Conservation (phyloP, 1,284 basidiomycete genomes). For the Microbotryum violaceum region DNA sequence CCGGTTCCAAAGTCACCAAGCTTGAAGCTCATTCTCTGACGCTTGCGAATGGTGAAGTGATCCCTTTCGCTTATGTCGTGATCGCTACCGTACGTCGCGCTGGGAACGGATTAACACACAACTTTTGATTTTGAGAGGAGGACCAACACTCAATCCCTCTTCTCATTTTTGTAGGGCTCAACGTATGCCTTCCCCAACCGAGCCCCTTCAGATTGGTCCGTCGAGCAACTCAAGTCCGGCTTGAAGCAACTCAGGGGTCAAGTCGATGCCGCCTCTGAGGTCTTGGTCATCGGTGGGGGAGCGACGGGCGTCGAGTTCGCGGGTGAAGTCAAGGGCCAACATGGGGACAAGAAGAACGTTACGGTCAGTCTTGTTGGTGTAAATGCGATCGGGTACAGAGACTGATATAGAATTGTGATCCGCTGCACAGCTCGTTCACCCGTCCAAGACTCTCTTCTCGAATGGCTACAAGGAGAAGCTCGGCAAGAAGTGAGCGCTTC, state of each 20-base stretch:
- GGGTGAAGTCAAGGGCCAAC: slow-evolving; percentile 36
- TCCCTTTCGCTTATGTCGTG: slow-evolving; percentile 38
- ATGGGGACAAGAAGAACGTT: slow-evolving; percentile 31
- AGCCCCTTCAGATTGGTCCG: slow-evolving; percentile 1
- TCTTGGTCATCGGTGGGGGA: slow-evolving; percentile 45
- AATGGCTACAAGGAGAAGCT: slow-evolving; percentile 28
- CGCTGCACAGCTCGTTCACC: slow-evolving; percentile 32
- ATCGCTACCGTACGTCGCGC: slow-evolving; percentile 24
- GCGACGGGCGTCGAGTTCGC: slow-evolving; percentile 46
- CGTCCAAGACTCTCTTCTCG: slow-evolving; percentile 11
- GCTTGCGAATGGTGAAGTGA: slow-evolving; percentile 36
- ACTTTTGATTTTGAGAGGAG: not conserved
- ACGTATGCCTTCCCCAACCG: slow-evolving; percentile 23
- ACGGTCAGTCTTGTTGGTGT: slow-evolving; percentile 24
- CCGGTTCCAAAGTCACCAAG: slow-evolving; percentile 37
- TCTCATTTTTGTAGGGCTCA: slow-evolving; percentile 14
- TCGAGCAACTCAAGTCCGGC: slow-evolving; percentile 8
- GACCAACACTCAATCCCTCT: not conserved
- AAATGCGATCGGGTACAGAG: too few relatives aligned
- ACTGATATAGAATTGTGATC: too few relatives aligned
- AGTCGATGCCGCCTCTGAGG: slow-evolving; percentile 36
- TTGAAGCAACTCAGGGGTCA: slow-evolving; percentile 19
- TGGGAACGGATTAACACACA: too few relatives aligned
- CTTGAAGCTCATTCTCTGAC: slow-evolving; percentile 38
- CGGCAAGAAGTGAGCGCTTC: not conserved